phyloP scores from a whole-genome alignment of 495 filamentous ascomycete genomes.

The Lasiosphaeriaceae sp. region DNA sequence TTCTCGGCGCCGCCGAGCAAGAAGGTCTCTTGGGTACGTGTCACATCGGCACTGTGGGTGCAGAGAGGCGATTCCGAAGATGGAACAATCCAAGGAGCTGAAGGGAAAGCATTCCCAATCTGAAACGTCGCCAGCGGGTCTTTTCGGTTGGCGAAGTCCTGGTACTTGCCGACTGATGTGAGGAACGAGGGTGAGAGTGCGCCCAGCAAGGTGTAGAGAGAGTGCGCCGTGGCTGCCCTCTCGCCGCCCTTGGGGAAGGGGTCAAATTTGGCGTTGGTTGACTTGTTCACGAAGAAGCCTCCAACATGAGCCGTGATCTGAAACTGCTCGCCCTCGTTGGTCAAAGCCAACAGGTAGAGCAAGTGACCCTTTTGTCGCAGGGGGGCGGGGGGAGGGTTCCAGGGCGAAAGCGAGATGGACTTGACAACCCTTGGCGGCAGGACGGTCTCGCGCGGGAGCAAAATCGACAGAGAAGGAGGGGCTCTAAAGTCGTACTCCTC shows the following conservation, averaged over 20 bases:
- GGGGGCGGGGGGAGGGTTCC: constrained; percentile 94
- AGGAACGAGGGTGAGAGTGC: constrained; percentile 80
- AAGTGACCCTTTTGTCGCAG: constrained; percentile 89
- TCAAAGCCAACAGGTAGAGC: constrained; percentile 82
- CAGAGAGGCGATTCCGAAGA: constrained; percentile 56
- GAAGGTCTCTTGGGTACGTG: constrained; percentile 89
- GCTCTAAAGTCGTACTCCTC: constrained; percentile 73
- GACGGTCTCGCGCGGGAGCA: constrained; percentile 62
- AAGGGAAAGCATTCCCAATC: constrained; percentile 86
- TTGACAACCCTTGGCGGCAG: constrained; percentile 84
- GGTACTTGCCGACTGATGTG: constrained; percentile 64
- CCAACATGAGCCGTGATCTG: constrained; percentile 91
- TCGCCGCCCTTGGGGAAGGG: constrained; percentile 67
- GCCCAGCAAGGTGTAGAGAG: constrained; percentile 74
- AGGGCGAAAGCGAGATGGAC: constrained; percentile 79
- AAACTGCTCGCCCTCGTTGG: constrained; percentile 86
- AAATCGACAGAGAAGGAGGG: constrained; percentile 59
- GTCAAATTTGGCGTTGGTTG: constrained; percentile 85
- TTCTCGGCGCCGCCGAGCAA: constrained; percentile 86
- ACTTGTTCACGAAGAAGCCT: constrained; percentile 96
- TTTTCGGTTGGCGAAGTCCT: constrained; percentile 74
- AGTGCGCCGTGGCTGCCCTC: constrained; percentile 71
- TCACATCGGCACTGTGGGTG: constrained; percentile 75
- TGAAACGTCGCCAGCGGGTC: constrained; percentile 92
- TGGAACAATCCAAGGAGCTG: constrained; percentile 88